Conservation (phyloP, 1,139 yeast species). For the Magnusiomyces tetraspermus region DNA sequence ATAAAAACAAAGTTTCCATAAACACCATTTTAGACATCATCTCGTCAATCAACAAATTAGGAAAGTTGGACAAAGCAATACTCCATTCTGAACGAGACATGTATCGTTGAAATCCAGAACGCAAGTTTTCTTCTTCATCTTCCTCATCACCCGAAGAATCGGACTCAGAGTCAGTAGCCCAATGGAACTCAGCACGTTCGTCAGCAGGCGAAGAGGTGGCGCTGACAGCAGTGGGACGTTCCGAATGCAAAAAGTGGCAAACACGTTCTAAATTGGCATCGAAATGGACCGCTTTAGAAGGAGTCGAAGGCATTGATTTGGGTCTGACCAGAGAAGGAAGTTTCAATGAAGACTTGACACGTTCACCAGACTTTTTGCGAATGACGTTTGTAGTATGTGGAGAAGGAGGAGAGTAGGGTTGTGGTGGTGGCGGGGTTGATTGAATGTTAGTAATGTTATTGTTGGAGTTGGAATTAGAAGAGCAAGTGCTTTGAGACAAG, state of each 20-base stretch:
- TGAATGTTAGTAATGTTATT: background rate
- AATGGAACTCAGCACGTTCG: slow-evolving; percentile 24
- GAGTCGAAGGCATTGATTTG: slow-evolving; percentile 65
- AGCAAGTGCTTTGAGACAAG: background rate
- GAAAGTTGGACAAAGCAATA: slow-evolving; percentile 41
- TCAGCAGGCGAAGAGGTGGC: slow-evolving; percentile 49
- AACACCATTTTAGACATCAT: slow-evolving; percentile 38
- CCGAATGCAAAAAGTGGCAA: slow-evolving; percentile 60
- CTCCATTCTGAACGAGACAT: slow-evolving; percentile 39
- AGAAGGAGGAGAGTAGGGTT: no score
- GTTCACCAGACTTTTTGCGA: slow-evolving; percentile 71
- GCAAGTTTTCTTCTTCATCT: slow-evolving; percentile 28
- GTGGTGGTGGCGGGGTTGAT: background rate
- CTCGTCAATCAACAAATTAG: slow-evolving; percentile 15
- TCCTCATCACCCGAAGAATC: slow-evolving; percentile 27
- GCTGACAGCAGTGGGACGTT: slow-evolving; percentile 66
- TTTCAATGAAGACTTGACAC: slow-evolving; percentile 65
- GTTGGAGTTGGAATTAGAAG: background rate
- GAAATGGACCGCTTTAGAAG: slow-evolving; percentile 72
- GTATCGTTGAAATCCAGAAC: slow-evolving; percentile 19
- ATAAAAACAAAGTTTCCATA: slow-evolving; percentile 56
- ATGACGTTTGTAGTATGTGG: no score
- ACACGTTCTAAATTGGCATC: slow-evolving; percentile 57
- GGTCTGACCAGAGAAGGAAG: slow-evolving; percentile 41
- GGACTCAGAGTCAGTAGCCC: slow-evolving; percentile 27